Base-by-base conservation (phyloP, 2,329 filamentous ascomycete genomes). In the Fusarium kyushuense region DNA sequence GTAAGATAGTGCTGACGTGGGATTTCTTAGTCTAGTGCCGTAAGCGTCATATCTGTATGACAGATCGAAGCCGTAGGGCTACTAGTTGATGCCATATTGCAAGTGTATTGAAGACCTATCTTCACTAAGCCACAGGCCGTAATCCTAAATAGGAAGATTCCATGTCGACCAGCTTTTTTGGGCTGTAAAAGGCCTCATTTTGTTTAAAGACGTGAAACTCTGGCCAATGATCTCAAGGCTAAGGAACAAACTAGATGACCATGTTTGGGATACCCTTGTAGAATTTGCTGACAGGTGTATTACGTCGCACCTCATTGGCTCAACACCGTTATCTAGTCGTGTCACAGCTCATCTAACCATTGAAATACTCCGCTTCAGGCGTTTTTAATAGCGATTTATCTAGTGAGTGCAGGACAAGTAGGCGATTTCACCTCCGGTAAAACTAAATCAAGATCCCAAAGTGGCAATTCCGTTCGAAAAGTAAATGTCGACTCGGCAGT, bases 1-100 rank as follows among this genome's bases (percentile, higher is more conserved):
- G 4, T 7, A 6, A 11, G 10, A 19, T 63, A 48, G 59, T 42
- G 59, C 59, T 63, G 48, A 63, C 59, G 59, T 63, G 29, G 32
- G 57, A 62, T 55, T 4, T 5, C 25, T 23, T 41, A 19, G 30
- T 30, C 30, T 47, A 21, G 14, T 21, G n/a, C 7, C 9, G 3
- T 32, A 35, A 48, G 29, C 21, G 14, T 30, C 17, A 19, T 30
- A 14, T 32, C 27, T 45, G 11, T 3, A 19, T 16, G 5, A 1
- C 13, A 27, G n/a, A 17, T 40, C 23, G 6, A 19, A 11, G 9
- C n/a, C 13, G n/a, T 63, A 56, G 27, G 58, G 58, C 48, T 23
- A 14, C 58, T 19, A 63, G 29, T 38, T 23, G 17, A 13, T 27
- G 23, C 6, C 16, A 19, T 27, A 6, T 2, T 21, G 23, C 13